These are phyloP conservation scores for Actinomortierella ambigua DNA, from an alignment of 371 early-diverging fungal genomes.

Conservation along the genomic window DNA sequence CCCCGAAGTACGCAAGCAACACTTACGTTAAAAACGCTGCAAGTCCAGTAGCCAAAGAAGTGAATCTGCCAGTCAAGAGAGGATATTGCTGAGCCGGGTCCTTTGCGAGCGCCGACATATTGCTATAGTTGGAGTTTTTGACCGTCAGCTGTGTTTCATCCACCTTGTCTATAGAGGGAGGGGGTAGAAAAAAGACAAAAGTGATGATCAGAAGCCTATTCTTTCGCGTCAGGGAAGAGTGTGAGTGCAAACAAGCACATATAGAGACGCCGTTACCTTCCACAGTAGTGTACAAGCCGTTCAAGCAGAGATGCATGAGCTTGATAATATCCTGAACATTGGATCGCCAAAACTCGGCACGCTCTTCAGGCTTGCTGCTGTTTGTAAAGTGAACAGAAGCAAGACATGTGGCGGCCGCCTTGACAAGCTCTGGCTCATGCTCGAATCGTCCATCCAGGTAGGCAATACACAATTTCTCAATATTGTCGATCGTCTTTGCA, in stretches of 20 bases:
- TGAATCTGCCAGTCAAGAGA: constrained; percentile 28
- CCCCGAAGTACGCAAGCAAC: too few species aligned
- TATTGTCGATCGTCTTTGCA: constrained; percentile 48
- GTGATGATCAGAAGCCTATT: too few species aligned
- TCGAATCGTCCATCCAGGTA: constrained; percentile 55
- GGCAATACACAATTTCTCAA: constrained; percentile 56
- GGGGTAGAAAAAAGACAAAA: background rate
- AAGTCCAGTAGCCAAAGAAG: constrained; percentile 18
- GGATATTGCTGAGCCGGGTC: constrained; percentile 36
- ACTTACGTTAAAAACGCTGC: too few species aligned
- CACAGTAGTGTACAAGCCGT: constrained; percentile 57
- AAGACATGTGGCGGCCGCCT: constrained; percentile 52
- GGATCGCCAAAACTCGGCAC: constrained; percentile 55
- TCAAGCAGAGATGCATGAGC: constrained; percentile 55
- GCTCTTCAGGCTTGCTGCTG: constrained; percentile 39
- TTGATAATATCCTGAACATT: constrained; percentile 53
- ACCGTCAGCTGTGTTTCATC: constrained; percentile 30
- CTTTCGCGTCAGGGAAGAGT: too few species aligned
- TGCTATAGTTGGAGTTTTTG: constrained; percentile 26
- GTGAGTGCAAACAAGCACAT: background rate
- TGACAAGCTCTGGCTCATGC: constrained; percentile 35
- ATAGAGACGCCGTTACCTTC: too few species aligned
- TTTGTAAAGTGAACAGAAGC: constrained; percentile 52
- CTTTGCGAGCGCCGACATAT: constrained; percentile 19
- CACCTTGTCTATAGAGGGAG: constrained; percentile 18